Percentiles rank a stretch among this genome's conserved stretches.
These are phyloP conservation scores for Vicia faba DNA, from an alignment of 306 rosid species.

Conservation along the genomic window DNA sequence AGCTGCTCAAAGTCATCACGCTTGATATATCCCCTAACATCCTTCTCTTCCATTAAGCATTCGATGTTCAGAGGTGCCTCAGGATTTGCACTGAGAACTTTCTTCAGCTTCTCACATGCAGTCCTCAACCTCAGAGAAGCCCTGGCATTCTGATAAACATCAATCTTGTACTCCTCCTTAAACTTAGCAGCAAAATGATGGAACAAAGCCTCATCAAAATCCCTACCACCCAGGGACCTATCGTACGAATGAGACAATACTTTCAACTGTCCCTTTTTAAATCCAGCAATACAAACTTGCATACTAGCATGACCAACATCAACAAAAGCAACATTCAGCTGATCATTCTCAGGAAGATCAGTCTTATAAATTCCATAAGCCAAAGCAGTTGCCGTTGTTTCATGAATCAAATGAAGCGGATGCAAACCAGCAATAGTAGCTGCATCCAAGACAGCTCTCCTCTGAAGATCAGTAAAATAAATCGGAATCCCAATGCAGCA, in stretches of 20 bases:
- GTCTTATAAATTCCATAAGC: conserved; percentile 97
- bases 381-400: conserved; percentile 91
- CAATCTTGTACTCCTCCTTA: conserved; percentile 83
- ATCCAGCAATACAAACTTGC: conserved; percentile 98
- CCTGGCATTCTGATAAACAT: conserved; percentile 79
- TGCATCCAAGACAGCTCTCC: conserved; percentile 89
- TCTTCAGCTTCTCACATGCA: conserved; percentile 92
- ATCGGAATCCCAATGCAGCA: conserved; percentile 96
- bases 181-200: conserved; percentile 77
- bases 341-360: conserved; percentile 85
- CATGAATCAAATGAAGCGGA: conserved; percentile 86
- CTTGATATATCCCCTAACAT: conserved; percentile 79
- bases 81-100: conserved; percentile 92
- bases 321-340: conserved; percentile 84
- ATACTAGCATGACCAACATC: conserved; percentile 94
- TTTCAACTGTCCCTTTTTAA: conserved; percentile 84
- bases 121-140: conserved; percentile 83
- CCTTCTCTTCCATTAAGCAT: conserved; percentile 96
- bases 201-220: conserved; percentile 85
- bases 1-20: conserved; percentile 93
- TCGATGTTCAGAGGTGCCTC: conserved; percentile 89
- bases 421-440: conserved; percentile 91
- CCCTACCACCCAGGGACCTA: conserved; percentile 91
- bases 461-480: conserved; percentile 89
- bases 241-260: conserved; percentile 83